Conservation (phyloP, 2,329 filamentous ascomycete genomes). For the Beauveria rudraprayagi region DNA sequence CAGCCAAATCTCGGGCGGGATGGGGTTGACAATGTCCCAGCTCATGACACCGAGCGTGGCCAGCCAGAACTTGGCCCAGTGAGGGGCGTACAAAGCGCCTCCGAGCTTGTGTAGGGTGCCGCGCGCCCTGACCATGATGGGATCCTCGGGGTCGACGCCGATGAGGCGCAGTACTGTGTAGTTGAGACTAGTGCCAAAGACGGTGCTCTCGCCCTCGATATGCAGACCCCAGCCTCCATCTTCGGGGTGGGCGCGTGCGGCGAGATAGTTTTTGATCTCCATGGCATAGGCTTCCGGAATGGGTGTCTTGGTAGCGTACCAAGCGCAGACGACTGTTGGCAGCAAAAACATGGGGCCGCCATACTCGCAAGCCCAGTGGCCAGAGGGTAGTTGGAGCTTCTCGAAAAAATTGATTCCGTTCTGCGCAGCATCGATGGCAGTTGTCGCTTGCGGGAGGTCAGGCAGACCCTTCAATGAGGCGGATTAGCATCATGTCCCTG, state of each 20-base stretch:
- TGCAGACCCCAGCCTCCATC: conserved; percentile 98
- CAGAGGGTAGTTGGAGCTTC: conserved; percentile 76
- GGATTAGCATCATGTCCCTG: conserved; percentile 3
- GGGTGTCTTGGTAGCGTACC: conserved; percentile 82
- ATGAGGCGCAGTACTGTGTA: conserved; percentile 75
- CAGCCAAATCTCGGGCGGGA: conserved; percentile 89
- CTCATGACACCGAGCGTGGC: conserved; percentile 71
- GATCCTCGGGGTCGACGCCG: conserved; percentile 75
- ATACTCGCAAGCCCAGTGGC: conserved; percentile 97
- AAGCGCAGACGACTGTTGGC: conserved; percentile 74
- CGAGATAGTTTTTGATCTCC: conserved; percentile 89
- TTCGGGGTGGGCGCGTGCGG: conserved; percentile 71
- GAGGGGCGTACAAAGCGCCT: conserved; percentile 73
- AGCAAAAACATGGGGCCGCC: conserved; percentile 95
- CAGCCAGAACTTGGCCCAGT: conserved; percentile 98
- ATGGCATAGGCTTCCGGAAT: conserved; percentile 72
- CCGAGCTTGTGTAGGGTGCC: conserved; percentile 76
- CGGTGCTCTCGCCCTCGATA: conserved; percentile 85
- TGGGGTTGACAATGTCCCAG: conserved; percentile 92
- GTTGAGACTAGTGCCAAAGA: conserved; percentile 84
- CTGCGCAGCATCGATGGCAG: conserved; percentile 64
- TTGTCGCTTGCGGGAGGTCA: conserved; percentile 60
- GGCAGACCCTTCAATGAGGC: conserved; percentile 56
- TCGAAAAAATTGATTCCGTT: conserved; percentile 89
- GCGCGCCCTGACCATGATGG: conserved; percentile 77